These are phyloP conservation scores for Suillus fuscotomentosus DNA, from an alignment of 768 basidiomycete species.

Conservation along the genomic window DNA sequence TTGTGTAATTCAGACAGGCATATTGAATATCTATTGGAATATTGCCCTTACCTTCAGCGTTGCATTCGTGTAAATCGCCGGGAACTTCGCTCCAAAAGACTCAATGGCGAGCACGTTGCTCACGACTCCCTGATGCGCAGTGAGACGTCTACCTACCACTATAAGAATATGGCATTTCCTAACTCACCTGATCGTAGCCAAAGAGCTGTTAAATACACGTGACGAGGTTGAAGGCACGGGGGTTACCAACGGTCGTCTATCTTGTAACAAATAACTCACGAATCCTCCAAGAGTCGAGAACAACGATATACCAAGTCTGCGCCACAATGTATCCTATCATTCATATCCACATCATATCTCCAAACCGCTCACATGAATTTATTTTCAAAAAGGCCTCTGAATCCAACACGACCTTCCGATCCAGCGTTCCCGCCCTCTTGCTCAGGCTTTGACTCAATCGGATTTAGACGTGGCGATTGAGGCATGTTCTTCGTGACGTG, in stretches of 20 bases:
- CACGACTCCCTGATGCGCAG: slow-evolving; percentile 25
- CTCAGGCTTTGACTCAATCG: not conserved
- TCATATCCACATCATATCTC: not conserved
- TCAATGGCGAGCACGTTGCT: slow-evolving; percentile 35
- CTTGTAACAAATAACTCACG: slow-evolving; percentile 16
- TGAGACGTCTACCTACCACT: not conserved
- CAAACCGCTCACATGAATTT: slow-evolving; percentile 21
- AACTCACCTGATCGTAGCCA: slow-evolving; percentile 31
- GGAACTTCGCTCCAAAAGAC: slow-evolving; percentile 34
- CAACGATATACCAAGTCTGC: slow-evolving; percentile 29
- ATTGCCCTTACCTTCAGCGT: slow-evolving; percentile 21
- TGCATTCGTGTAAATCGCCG: slow-evolving; percentile 28
- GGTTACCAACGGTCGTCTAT: not conserved
- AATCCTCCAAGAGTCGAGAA: slow-evolving; percentile 33
- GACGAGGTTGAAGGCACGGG: not conserved
- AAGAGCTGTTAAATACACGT: slow-evolving; percentile 20
- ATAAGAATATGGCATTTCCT: not conserved
- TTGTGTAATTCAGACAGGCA: not conserved
- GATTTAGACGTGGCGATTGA: not conserved
- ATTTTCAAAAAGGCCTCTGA: slow-evolving; percentile 29
- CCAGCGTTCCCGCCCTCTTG: not conserved
- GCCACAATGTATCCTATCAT: slow-evolving; percentile 2
- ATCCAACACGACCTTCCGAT: slow-evolving; percentile 26
- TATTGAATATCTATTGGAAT: not conserved
- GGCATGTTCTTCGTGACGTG: not conserved